Conservation (phyloP, 768 basidiomycete genomes). For the Suillus occidentalis region DNA sequence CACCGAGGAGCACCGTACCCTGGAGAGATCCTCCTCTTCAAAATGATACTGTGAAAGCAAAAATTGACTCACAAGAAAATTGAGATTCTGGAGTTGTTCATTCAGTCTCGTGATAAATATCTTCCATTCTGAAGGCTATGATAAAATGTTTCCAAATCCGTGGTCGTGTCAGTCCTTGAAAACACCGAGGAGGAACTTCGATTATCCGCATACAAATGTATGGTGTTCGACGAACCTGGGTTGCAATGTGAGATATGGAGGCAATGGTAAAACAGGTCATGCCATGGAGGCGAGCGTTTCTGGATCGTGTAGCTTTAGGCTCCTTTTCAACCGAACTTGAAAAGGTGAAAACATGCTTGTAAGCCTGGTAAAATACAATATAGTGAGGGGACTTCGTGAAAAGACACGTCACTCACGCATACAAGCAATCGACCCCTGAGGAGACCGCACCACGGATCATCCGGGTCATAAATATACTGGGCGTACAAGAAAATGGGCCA, state of each 20-base stretch:
- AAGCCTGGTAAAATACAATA: constrained; percentile 23
- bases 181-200: too few species aligned
- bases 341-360: constrained; percentile 30
- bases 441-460: constrained; percentile 23
- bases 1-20: constrained; percentile 52
- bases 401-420: constrained; percentile 13
- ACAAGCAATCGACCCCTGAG: constrained; percentile 25
- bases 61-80: constrained; percentile 42
- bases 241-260: too few species aligned
- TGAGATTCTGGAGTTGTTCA: constrained; percentile 49
- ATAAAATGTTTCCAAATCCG: too few species aligned
- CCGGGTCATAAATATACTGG: constrained; percentile 13
- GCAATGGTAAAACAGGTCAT: too few species aligned
- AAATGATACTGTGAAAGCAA: background rate
- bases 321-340: constrained; percentile 31
- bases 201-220: too few species aligned
- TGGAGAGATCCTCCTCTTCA: constrained; percentile 16
- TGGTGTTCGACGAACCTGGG: too few species aligned
- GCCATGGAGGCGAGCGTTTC: too few species aligned
- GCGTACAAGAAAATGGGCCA: constrained; percentile 21
- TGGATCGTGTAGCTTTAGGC: constrained; percentile 19
- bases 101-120: constrained; percentile 42
- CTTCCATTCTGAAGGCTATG: constrained; percentile 41
- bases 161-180: too few species aligned
- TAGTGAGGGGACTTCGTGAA: constrained; percentile 16